Percentiles rank a stretch among this genome's conserved stretches.
Conservation (phyloP, 2,329 filamentous ascomycete genomes). For the Colletotrichum limetticola region DNA sequence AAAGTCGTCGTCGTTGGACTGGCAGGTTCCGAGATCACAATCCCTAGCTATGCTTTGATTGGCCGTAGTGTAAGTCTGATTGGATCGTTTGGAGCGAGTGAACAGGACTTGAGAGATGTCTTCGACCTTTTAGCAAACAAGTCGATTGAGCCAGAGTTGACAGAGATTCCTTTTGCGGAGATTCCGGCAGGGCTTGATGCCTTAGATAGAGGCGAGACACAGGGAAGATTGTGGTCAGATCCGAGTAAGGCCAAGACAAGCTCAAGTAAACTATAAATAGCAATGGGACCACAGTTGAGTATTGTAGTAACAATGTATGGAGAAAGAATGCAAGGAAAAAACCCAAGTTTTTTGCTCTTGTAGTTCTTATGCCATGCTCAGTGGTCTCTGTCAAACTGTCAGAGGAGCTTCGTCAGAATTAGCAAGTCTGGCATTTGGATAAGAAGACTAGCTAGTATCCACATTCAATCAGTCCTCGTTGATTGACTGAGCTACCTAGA, state of each 20-base stretch:
- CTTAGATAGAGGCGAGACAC: neutral
- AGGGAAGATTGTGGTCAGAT: constrained; percentile 2
- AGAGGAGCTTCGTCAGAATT: too few relatives aligned
- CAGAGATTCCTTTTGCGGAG: constrained; percentile 11
- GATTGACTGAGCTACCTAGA: too few relatives aligned
- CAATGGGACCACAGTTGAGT: too few relatives aligned
- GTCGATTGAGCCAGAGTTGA: neutral
- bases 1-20: constrained; percentile 20
- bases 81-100: constrained; percentile 14
- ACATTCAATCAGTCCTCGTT: too few relatives aligned
- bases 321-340: neutral
- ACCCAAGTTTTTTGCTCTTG: too few relatives aligned
- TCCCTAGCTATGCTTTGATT: neutral
- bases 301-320: neutral
- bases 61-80: neutral
- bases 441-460: too few relatives aligned
- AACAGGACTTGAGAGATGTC: constrained; percentile 14
- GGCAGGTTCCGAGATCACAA: neutral
- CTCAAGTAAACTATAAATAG: neutral
- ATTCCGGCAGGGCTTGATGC: constrained; percentile 8
- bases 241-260: neutral
- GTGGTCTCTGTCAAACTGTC: too few relatives aligned
- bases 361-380: too few relatives aligned
- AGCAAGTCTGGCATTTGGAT: too few relatives aligned
- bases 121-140: neutral